Evolutionary conservation across 2,329 filamentous ascomycete species (phyloP).

Genomic region (Beauveria bassiana): DNA sequence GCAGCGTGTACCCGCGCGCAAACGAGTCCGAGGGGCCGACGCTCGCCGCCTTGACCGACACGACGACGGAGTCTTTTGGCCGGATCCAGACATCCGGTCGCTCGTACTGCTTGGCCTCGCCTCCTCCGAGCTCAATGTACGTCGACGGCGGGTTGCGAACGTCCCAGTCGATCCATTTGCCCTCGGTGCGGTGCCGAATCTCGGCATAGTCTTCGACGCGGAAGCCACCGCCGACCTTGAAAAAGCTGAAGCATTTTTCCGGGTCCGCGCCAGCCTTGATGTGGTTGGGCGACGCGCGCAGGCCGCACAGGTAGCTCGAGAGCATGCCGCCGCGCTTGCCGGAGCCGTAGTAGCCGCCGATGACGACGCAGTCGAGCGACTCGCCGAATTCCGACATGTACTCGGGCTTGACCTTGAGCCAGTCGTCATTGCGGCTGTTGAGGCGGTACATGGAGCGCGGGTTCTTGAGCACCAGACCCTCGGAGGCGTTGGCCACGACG

Average conservation of each 20-base stretch:
- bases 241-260: conserved; percentile 87
- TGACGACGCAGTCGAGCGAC: conserved; percentile 78
- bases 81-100: conserved; percentile 89
- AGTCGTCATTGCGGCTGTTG: conserved; percentile 87
- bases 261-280: conserved; percentile 50
- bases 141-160: conserved; percentile 63
- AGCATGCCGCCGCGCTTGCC: conserved; percentile 75
- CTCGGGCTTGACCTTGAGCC: conserved; percentile 98
- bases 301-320: conserved; percentile 83
- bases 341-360: conserved; percentile 89
- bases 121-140: conserved; percentile 75
- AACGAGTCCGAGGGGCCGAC: conserved; percentile 71
- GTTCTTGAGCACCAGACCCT: conserved; percentile 91
- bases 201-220: conserved; percentile 75
- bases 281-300: conserved; percentile 66
- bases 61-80: conserved; percentile 76
- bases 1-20: conserved; percentile 65
- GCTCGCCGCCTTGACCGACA: conserved; percentile 83
- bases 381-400: conserved; percentile 98
- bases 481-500: conserved; percentile 78
- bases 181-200: conserved; percentile 76
- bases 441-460: conserved; percentile 78
- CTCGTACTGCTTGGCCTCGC: conserved; percentile 62
- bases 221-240: conserved; percentile 95
- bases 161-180: conserved; percentile 89